These are phyloP conservation scores for Chamaecyparis obtusa DNA, from an alignment of 75 land plant species.

Conservation along the genomic window DNA sequence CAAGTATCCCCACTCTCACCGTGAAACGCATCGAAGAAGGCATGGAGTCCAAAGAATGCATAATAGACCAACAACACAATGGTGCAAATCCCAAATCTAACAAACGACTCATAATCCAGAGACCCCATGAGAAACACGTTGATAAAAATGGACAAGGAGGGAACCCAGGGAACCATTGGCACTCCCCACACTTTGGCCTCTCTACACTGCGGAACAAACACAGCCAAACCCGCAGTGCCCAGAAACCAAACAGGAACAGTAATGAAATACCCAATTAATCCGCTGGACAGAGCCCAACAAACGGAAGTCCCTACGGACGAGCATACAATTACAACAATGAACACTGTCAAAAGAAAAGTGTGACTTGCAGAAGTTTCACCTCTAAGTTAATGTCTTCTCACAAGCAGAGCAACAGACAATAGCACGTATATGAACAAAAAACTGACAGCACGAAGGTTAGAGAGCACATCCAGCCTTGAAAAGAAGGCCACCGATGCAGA, in stretches of 20 bases:
- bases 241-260: conserved; percentile 47
- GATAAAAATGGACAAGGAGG: conserved; percentile 45
- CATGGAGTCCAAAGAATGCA: conserved; percentile 69
- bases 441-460: conserved; percentile 69
- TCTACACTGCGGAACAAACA: conserved; percentile 38
- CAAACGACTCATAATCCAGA: conserved; percentile 43
- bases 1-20: neutral
- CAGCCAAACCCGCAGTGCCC: conserved; percentile 41
- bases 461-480: conserved; percentile 63
- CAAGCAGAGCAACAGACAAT: conserved; percentile 69
- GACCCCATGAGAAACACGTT: conserved; percentile 58
- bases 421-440: conserved; percentile 82
- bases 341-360: conserved; percentile 21
- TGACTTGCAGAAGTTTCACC: conserved; percentile 24
- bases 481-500: conserved; percentile 56
- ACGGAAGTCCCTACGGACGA: conserved; percentile 41
- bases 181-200: conserved; percentile 73
- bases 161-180: conserved; percentile 66
- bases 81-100: conserved; percentile 65
- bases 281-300: conserved; percentile 32
- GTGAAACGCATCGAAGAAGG: conserved; percentile 53
- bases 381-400: conserved; percentile 60
- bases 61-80: conserved; percentile 55
- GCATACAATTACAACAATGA: conserved; percentile 29
- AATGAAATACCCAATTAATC: conserved; percentile 47